phyloP scores from a whole-genome alignment of 352 stramenopile species.

The Pythium brachiatum region DNA sequence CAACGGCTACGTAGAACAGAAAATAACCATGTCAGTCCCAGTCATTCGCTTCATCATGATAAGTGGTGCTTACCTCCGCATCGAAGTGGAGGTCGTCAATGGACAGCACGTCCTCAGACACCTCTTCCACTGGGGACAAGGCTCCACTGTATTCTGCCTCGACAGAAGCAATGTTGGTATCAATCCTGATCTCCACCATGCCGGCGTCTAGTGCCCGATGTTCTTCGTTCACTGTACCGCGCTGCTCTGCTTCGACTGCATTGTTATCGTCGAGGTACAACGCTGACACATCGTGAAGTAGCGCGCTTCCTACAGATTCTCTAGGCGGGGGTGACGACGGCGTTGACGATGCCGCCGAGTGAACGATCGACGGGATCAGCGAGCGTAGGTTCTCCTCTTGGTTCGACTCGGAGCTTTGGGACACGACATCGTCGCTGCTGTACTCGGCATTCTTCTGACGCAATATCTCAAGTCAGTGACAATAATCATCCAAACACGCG shows the following conservation, averaged over 20 bases:
- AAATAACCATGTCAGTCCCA: too few species aligned
- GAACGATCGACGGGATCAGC: background rate
- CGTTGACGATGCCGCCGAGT: constrained; percentile 8
- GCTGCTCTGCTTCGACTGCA: background rate
- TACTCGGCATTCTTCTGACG: constrained; percentile 21
- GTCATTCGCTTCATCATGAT: background rate
- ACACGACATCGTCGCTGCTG: constrained; percentile 21
- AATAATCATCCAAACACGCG: background rate
- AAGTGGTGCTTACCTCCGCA: constrained; percentile 7
- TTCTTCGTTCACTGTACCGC: background rate
- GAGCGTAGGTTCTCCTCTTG: constrained; percentile 12
- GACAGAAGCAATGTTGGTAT: background rate
- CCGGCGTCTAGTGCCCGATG: constrained; percentile 1
- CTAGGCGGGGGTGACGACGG: constrained; percentile 10
- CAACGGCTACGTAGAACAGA: too few species aligned
- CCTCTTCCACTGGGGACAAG: constrained; percentile 21
- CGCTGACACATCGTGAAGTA: background rate
- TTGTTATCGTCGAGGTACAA: constrained; percentile 13
- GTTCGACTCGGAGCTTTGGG: constrained; percentile 23
- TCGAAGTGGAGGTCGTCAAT: constrained; percentile 16
- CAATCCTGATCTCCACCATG: constrained; percentile 10
- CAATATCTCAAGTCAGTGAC: background rate
- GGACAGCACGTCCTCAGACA: constrained; percentile 18
- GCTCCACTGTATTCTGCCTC: constrained; percentile 3
- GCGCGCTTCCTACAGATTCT: background rate